Percentiles rank a stretch among this genome's conserved stretches.
Evolutionary conservation across 2,329 filamentous ascomycete genomes (phyloP).

Genomic region (Pezicula radicicola): DNA sequence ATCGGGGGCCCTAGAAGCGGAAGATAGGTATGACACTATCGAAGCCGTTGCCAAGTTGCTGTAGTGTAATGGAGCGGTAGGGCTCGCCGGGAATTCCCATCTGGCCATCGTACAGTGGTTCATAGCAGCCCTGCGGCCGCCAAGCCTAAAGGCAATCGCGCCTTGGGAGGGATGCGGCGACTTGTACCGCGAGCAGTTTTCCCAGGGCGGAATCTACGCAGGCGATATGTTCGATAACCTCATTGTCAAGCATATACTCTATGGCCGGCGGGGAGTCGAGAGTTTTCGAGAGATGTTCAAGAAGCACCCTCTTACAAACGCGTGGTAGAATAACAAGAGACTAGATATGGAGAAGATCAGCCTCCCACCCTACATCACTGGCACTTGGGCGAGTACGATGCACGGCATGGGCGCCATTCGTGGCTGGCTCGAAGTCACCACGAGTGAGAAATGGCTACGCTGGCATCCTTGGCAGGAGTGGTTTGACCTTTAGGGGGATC

Average conservation of each 20-base stretch:
- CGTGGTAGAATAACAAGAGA: conserved; percentile 13
- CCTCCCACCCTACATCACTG: conserved; percentile 9
- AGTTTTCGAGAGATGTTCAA: conserved; percentile 7
- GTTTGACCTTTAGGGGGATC: conserved; percentile 37
- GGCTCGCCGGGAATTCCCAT: conserved; percentile 21
- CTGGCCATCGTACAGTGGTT: conserved; percentile 24
- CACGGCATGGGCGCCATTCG: conserved; percentile 7
- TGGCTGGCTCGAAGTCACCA: conserved; percentile 1
- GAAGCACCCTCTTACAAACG: conserved; percentile 3
- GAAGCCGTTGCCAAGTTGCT: conserved; percentile 16
- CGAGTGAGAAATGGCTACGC: conserved; percentile 10
- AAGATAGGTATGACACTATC: conserved; percentile 24
- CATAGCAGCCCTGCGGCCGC: conserved; percentile 15
- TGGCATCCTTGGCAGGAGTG: conserved; percentile 36
- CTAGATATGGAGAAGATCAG: conserved; percentile 7
- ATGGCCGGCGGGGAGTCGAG: conserved; percentile 1
- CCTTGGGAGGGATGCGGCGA: conserved; percentile 15
- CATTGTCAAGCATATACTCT: background rate
- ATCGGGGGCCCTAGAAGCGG: conserved; percentile 19
- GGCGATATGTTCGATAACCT: conserved; percentile 18
- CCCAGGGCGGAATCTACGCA: conserved; percentile 7
- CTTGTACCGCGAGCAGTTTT: conserved; percentile 11
- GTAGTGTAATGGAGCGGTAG: conserved; percentile 24
- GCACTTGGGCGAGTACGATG: conserved; percentile 3
- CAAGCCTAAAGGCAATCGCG: conserved; percentile 10